Conservation (phyloP, 305 asterid species). For the Fraxinus floribunda region DNA sequence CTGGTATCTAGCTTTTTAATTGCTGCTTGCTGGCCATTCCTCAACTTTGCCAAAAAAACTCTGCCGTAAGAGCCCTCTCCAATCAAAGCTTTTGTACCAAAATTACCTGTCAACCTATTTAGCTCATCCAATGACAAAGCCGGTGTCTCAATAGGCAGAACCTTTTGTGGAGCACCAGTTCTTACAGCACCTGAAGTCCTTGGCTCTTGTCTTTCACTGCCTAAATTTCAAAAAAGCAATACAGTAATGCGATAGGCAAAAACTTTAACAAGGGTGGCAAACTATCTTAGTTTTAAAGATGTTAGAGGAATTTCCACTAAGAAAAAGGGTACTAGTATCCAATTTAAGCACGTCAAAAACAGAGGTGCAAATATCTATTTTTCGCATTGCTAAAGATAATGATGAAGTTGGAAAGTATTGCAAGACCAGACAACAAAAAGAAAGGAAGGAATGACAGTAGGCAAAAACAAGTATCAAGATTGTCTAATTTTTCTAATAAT, state of each 20-base stretch:
- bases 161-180: constrained; percentile 67
- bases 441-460: not conserved
- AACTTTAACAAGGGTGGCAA: not conserved
- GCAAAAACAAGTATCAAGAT: not conserved
- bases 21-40: constrained; percentile 53
- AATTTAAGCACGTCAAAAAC: not conserved
- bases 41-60: constrained; percentile 62
- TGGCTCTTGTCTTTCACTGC: constrained; percentile 75
- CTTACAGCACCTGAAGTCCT: constrained; percentile 53
- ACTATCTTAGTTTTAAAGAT: not conserved
- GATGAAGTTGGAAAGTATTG: not conserved
- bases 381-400: not conserved
- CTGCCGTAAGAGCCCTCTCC: constrained; percentile 97
- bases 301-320: not conserved
- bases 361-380: not conserved
- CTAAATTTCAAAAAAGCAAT: constrained; percentile 21
- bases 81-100: constrained; percentile 70
- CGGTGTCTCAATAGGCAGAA: constrained; percentile 69
- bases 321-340: not conserved
- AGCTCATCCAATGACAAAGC: constrained; percentile 61
- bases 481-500: not conserved
- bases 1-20: constrained; percentile 70
- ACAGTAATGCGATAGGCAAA: not conserved
- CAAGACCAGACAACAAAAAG: not conserved
- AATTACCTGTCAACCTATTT: constrained; percentile 53